Base-by-base conservation (phyloP, 768 basidiomycete species). In the Tremella yokohamensis region DNA sequence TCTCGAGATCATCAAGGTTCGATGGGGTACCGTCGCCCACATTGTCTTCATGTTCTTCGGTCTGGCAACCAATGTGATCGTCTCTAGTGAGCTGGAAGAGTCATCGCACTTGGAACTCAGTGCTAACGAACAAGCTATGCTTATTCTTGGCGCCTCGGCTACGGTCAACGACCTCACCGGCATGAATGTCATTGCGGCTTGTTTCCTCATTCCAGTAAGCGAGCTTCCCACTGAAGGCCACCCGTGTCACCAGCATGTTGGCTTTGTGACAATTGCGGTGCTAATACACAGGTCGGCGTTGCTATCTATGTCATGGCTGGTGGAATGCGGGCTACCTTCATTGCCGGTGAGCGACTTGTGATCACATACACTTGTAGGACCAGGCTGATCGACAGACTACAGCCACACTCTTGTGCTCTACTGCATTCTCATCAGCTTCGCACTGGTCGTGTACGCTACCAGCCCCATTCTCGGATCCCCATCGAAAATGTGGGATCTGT, bases 31-130 rank as follows among this genome's bases (percentile, higher is more conserved):
- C 6, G 61, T 81, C 13, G 90, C 88, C 0, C 93, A 96, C 77
- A 57, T 86, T 2, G 79, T 90, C 7, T 93, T 94, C 80, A 84
- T 93, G 81, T 87, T 89, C 79, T 94, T 94, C 69, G 90, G 76
- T n/a, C 79, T 96, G 8, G 86, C 88, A 2, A 92, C 92, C 34
- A 93, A 93, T 75, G 81, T 94, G 56, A 88, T 93, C 68, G 90
- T 92, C n/a, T 89, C 87, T 0, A 72, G 72, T 72, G 44, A 62
- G 67, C 66, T 2, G 12, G 29, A 34, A 34, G 11, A 4, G 29
- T 6, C 29, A n/a, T 34, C 29, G 11, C 11, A 11, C 11, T 4
- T 34, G 29, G 6, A 4, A 11, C 15, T 24, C 26, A 22, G 26
- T 19, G 34, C 25, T 38, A 19, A 52, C 49, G 18, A 16, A 40